Conservation (phyloP, 2,329 filamentous ascomycete species). For the Leptodontidium sp. region DNA sequence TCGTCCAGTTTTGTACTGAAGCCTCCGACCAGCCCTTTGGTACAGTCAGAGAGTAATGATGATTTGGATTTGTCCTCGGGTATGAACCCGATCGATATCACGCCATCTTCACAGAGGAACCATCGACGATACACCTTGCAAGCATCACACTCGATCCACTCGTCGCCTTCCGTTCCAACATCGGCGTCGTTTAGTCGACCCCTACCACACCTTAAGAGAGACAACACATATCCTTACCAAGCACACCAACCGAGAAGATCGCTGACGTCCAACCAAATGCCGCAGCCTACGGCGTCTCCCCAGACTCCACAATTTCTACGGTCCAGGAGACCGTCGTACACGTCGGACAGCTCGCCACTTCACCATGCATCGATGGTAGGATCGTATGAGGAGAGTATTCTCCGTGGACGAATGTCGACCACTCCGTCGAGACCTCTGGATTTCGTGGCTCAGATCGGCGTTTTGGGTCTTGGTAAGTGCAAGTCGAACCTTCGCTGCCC, state of each 20-base stretch:
- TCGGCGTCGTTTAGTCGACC: constrained; percentile 54
- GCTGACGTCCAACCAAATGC: constrained; percentile 65
- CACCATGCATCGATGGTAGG: constrained; percentile 96
- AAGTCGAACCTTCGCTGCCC: constrained; percentile 86
- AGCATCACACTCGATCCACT: constrained; percentile 62
- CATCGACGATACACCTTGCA: constrained; percentile 76
- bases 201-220: constrained; percentile 60
- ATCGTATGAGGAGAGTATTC: constrained; percentile 96
- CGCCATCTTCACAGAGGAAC: constrained; percentile 46
- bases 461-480: constrained; percentile 88
- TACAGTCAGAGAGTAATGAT: constrained; percentile 86
- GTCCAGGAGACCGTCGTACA: constrained; percentile 73
- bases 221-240: constrained; percentile 74
- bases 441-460: constrained; percentile 94
- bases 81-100: constrained; percentile 59
- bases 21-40: constrained; percentile 89
- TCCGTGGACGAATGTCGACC: constrained; percentile 95
- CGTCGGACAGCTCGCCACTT: constrained; percentile 77
- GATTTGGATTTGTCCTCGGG: constrained; percentile 71
- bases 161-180: constrained; percentile 49
- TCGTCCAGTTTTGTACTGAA: constrained; percentile 85
- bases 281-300: constrained; percentile 52
- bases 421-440: constrained; percentile 91
- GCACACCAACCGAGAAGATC: constrained; percentile 82
- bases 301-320: constrained; percentile 60